Evolutionary conservation across 2,329 filamentous ascomycete genomes (phyloP), one percentile per base, ranked within the genome.

Genomic region (Fusarium falciforme): DNA sequence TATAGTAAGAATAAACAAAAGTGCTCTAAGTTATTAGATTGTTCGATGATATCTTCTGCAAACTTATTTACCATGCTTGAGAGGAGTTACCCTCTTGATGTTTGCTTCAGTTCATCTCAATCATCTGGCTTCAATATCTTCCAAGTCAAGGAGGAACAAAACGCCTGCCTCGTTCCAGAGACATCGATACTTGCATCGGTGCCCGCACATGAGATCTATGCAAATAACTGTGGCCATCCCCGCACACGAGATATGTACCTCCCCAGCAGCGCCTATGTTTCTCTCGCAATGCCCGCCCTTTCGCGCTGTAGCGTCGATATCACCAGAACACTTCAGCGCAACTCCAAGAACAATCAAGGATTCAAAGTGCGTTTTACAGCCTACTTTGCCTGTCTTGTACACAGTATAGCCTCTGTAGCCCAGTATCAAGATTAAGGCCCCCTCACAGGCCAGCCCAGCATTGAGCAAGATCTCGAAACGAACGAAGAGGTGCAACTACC

Each of bases 341-440:
- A 4, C 42, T 9, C 2, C 20, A 6, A 44, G 12, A 44, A 9
- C 42, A 25, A 25, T 16, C 14, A 25, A 5, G 40, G 12, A 44
- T 12, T 6, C 8, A 20, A 16, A 25, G 4, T 16, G 20, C 4
- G 7, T 7, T 9, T 44, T 9, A 2, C 4, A 16, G 8, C 20
- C 42, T 25, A 16, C 2, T 10, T 44, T 44, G 1, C 12, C 42
- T 44, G 0, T 1, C 42, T 44, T 44, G 4, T 2, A 5, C 42
- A 14, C 0, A 25, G 2, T 6, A 1, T 1, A 8, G 8, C 2
- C 42, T 44, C 2, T 44, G 6, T 0, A 22, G 8, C 11, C 20
- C 20, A 20, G n/a, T 1, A 20, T n/a, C 6, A 20, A 42, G 10
- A 42, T 12, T 4, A 2, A 5, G 3, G n/a, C 38, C 20, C n/a